A percentile compares a stretch with the other conserved stretches of the same genome.
phyloP scores from a whole-genome alignment of 2,329 filamentous ascomycete species.

The Ascochyta pisi region DNA sequence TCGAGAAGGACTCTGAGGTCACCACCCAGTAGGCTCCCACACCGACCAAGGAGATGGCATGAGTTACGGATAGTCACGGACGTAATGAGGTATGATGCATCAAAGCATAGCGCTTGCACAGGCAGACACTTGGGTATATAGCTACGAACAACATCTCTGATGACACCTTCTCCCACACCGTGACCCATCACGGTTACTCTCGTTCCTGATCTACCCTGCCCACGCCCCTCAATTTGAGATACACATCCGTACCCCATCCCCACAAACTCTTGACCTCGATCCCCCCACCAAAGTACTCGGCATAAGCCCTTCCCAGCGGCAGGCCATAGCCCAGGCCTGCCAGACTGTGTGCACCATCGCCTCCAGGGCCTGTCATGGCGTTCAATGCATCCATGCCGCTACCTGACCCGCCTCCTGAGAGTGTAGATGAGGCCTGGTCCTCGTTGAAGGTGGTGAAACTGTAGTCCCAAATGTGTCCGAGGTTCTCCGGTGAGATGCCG shows the following conservation, averaged over 20 bases:
- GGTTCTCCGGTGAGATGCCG: constrained; percentile 83
- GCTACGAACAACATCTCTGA: constrained; percentile 7
- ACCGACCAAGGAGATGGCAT: background rate
- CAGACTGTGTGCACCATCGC: constrained; percentile 77
- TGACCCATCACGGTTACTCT: background rate
- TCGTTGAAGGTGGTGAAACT: constrained; percentile 95
- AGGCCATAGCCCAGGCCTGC: constrained; percentile 93
- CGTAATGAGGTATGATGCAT: constrained; percentile 15
- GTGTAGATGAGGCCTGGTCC: constrained; percentile 58
- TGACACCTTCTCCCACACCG: background rate
- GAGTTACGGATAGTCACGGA: constrained; percentile 6
- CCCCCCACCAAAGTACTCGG: constrained; percentile 96
- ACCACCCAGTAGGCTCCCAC: constrained; percentile 69
- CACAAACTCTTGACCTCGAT: constrained; percentile 94
- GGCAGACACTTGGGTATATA: constrained; percentile 17
- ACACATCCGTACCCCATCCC: constrained; percentile 84
- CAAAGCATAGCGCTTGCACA: constrained; percentile 16
- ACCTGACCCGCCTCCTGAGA: constrained; percentile 46
- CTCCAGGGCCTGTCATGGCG: constrained; percentile 74
- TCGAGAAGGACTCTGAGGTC: constrained; percentile 77
- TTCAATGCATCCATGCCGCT: constrained; percentile 70
- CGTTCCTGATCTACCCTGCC: constrained; percentile 51
- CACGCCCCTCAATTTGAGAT: constrained; percentile 67
- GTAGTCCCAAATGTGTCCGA: constrained; percentile 93
- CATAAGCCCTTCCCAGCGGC: constrained; percentile 89